phyloP scores from a whole-genome alignment of 2,329 filamentous ascomycete species.

The Clonostachys solani region DNA sequence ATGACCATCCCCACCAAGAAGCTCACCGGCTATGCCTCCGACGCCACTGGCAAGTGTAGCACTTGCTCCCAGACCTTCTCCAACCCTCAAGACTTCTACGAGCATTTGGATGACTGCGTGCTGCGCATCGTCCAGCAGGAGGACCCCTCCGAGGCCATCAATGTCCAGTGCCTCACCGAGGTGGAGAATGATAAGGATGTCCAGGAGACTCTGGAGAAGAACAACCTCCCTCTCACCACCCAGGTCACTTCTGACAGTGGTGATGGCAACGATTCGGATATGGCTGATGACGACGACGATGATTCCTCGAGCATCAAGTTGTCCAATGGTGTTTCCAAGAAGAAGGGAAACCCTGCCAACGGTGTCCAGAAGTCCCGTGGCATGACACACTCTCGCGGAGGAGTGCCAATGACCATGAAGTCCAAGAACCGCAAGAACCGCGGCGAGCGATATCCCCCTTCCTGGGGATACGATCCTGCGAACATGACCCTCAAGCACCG shows the following conservation, averaged over 20 bases:
- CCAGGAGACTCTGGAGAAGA: slow-evolving; percentile 59
- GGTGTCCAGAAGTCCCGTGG: slow-evolving; percentile 65
- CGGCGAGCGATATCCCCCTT: slow-evolving; percentile 72
- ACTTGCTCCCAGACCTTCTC: slow-evolving; percentile 88
- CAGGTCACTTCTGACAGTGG: slow-evolving; percentile 46
- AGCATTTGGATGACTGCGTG: slow-evolving; percentile 82
- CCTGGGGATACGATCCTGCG: slow-evolving; percentile 87
- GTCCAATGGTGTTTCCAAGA: slow-evolving; percentile 32
- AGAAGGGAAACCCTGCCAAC: slow-evolving; percentile 48
- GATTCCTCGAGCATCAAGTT: slow-evolving; percentile 40
- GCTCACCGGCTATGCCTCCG: slow-evolving; percentile 65
- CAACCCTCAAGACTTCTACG: slow-evolving; percentile 96
- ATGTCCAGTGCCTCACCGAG: slow-evolving; percentile 61
- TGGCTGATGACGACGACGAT: slow-evolving; percentile 48
- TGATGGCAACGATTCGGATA: slow-evolving; percentile 40
- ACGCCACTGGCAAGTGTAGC: slow-evolving; percentile 90
- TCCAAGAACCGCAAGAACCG: slow-evolving; percentile 80
- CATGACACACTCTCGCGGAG: slow-evolving; percentile 74
- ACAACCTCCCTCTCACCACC: slow-evolving; percentile 47
- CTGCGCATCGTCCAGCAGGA: slow-evolving; percentile 69
- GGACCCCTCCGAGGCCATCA: slow-evolving; percentile 65
- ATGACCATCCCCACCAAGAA: slow-evolving; percentile 50
- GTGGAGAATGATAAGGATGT: slow-evolving; percentile 62
- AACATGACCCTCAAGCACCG: slow-evolving; percentile 99
- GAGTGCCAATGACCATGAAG: slow-evolving; percentile 54